Evolutionary conservation across 2,329 filamentous ascomycete genomes (phyloP), one percentile per base, ranked within the genome.

Genomic region (Chaetomiaceae sp.): DNA sequence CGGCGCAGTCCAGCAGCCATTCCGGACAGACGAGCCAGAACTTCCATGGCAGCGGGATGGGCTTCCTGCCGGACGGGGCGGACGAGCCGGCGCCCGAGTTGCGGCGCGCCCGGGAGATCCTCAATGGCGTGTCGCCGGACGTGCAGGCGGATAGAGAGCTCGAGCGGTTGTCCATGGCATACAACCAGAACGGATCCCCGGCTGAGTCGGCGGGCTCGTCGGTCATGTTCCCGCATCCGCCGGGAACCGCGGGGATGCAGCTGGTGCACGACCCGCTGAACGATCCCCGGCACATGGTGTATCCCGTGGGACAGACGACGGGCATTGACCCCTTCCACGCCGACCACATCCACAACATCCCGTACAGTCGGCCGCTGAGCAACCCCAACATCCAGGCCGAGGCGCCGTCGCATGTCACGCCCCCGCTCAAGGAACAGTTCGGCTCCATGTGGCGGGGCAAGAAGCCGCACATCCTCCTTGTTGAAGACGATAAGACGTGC

Each of bases 321-420:
- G 90, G 90, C 43, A 96, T 96, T 55, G 90, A 96, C 61, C 90
- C 91, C 1, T 93, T 95, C 75, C 90, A 91, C 62, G 85, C 87
- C 57, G 90, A 96, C 58, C 89, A 96, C 61, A 88, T 96, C 61
- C 82, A 91, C 68, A 95, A 95, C 62, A 94, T 96, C 46, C 88
- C 90, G 0, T 97, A 95, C 62, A 75, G 84, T 8, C 73, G 88
- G 67, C 88, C 79, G 14, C 74, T 86, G 3, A 88, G 85, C 48
- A 73, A 74, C 41, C 68, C 73, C 2, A 70, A 63, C 37, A 56
- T 62, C 4, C 56, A 69, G 39, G 62, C 66, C 15, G 66, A 74
- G 45, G 65, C 68, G 50, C 61, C 69, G n/a, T 66, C 61, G 15
- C 61, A 65, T 33, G 54, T 64, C 4, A 64, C 68, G 42, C 63